Percentiles rank a stretch among this genome's conserved stretches.
Conservation (phyloP, 768 basidiomycete genomes). For the Chalciporus piperatus region DNA sequence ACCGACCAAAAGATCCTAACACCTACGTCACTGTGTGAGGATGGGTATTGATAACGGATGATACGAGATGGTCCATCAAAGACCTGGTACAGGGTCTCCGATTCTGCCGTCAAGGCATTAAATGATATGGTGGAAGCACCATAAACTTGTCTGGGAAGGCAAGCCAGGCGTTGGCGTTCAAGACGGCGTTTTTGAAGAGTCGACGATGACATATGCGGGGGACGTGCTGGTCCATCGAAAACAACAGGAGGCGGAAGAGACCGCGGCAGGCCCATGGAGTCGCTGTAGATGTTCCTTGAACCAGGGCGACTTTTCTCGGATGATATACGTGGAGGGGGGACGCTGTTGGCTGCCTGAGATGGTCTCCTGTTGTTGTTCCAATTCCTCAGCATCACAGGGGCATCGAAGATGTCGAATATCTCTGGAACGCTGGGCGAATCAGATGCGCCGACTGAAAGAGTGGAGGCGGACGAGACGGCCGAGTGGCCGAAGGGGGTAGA, state of each 20-base stretch:
- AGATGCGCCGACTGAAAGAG: constrained; percentile 1
- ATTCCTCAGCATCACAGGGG: constrained; percentile 39
- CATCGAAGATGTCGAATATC: constrained; percentile 55
- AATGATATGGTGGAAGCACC: constrained; percentile 3
- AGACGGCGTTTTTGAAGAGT: constrained; percentile 11
- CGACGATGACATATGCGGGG: constrained; percentile 21
- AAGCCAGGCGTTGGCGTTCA: constrained; percentile 7
- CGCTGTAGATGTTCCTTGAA: constrained; percentile 3
- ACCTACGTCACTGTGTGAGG: constrained; percentile 14
- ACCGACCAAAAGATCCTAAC: background rate
- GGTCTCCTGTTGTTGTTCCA: constrained; percentile 27
- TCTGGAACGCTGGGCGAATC: constrained; percentile 22
- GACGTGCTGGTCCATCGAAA: constrained; percentile 50
- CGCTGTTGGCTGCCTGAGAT: constrained; percentile 3
- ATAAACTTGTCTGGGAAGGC: constrained; percentile 1
- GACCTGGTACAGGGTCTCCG: constrained; percentile 35
- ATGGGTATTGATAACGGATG: constrained; percentile 15
- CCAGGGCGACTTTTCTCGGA: constrained; percentile 7
- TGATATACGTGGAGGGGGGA: background rate
- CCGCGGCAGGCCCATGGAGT: constrained; percentile 17
- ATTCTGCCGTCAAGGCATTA: constrained; percentile 18
- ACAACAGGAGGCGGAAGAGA: constrained; percentile 44
- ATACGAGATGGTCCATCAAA: constrained; percentile 49
- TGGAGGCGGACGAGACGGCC: constrained; percentile 7
- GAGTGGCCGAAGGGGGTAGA: constrained; percentile 16